phyloP scores from a whole-genome alignment of 257 asterid species.

The Capsicum pubescens region DNA sequence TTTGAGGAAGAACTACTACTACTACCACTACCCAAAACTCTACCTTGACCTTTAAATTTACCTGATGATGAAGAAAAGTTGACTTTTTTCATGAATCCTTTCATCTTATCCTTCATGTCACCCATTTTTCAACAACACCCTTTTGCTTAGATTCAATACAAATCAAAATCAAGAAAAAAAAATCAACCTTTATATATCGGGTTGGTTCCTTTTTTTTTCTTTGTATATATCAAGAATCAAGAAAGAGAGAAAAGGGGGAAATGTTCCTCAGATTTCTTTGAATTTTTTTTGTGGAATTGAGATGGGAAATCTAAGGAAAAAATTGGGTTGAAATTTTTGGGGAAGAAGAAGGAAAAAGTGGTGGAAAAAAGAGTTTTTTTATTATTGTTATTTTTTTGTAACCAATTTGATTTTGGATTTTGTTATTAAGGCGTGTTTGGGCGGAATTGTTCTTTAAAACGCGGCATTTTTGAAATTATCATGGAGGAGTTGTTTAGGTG shows the following conservation, averaged over 20 bases:
- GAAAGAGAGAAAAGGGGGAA: not conserved
- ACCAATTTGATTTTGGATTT: not conserved
- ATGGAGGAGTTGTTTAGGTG: not conserved
- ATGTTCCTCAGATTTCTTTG: not conserved
- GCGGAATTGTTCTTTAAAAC: not conserved
- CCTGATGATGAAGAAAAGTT: slow-evolving; percentile 65
- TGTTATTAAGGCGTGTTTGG: not conserved
- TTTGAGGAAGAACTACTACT: slow-evolving; percentile 46
- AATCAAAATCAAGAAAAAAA: not conserved
- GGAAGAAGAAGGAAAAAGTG: not conserved
- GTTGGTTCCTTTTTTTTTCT: not conserved
- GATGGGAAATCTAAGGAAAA: not conserved
- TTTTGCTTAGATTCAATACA: not conserved
- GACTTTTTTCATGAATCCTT: slow-evolving; percentile 90
- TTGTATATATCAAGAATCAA: not conserved
- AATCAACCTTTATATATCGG: not conserved
- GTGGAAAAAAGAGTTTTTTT: not conserved
- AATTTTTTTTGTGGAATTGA: not conserved
- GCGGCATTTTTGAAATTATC: not conserved
- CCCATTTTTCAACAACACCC: slow-evolving; percentile 54
- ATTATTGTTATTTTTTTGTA: not conserved
- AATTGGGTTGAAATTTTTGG: not conserved
- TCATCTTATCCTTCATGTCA: slow-evolving; percentile 85
- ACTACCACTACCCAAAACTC: slow-evolving; percentile 64
- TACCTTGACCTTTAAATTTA: slow-evolving; percentile 89